Evolutionary conservation across 164 flowering plant genomes (phyloP).

Genomic region (Berberis thunbergii): DNA sequence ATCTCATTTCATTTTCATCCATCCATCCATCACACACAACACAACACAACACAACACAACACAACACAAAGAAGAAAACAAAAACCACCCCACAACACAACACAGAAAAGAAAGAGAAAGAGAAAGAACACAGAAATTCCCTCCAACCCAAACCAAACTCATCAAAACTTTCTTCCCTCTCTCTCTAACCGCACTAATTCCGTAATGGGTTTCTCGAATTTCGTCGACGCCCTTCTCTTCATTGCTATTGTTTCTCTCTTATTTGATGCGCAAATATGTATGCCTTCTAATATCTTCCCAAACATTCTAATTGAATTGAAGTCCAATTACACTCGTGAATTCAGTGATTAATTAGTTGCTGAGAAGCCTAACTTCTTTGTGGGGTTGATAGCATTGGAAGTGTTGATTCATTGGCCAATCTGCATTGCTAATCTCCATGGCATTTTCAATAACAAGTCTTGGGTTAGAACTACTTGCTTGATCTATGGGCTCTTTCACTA

Average conservation of each 20-base stretch:
- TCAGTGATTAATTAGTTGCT: constrained; percentile 39
- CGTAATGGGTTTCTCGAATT: constrained; percentile 29
- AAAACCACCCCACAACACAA: neutral
- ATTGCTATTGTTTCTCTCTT: constrained; percentile 44
- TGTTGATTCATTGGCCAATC: constrained; percentile 65
- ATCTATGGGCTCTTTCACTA: constrained; percentile 42
- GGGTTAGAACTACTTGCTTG: constrained; percentile 57
- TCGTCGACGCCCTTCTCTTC: constrained; percentile 40
- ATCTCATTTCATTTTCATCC: too few relatives aligned
- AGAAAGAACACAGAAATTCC: too few relatives aligned
- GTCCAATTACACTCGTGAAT: constrained; percentile 30
- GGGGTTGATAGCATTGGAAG: constrained; percentile 52
- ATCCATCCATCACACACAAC: too few relatives aligned
- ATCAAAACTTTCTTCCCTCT: too few relatives aligned
- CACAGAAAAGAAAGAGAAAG: neutral
- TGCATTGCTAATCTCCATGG: constrained; percentile 42
- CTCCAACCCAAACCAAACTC: too few relatives aligned
- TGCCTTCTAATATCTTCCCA: constrained; percentile 41
- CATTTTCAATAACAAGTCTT: constrained; percentile 30
- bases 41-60: too few relatives aligned
- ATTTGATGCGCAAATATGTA: constrained; percentile 44
- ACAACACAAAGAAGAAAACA: neutral
- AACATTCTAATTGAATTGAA: constrained; percentile 32
- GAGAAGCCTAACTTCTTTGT: constrained; percentile 68
- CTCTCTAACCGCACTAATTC: too few relatives aligned